These are phyloP conservation scores for Lichtheimia ornata DNA, from an alignment of 371 early-diverging fungal species.

Conservation along the genomic window DNA sequence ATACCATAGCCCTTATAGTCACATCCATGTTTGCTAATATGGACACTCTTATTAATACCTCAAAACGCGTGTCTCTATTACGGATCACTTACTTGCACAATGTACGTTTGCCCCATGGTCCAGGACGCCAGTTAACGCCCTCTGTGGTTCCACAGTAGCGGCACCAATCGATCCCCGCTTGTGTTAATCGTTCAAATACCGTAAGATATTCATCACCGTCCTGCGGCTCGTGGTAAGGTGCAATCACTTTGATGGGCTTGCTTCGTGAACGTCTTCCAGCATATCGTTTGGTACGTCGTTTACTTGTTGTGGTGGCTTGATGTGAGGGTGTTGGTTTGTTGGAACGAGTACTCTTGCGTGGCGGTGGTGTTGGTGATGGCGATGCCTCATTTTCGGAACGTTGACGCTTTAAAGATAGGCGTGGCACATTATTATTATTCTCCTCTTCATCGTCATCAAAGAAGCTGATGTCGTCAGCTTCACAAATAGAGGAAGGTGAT, in stretches of 20 bases:
- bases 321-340: neutral
- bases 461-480: too few relatives aligned
- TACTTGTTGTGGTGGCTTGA: conserved; percentile 4
- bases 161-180: conserved; percentile 65
- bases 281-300: conserved; percentile 13
- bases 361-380: neutral
- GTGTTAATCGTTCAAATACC: conserved; percentile 46
- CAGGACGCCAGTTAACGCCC: conserved; percentile 76
- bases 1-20: conserved; percentile 47
- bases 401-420: neutral
- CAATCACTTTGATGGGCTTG: neutral
- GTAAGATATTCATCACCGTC: conserved; percentile 9
- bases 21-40: conserved; percentile 43
- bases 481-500: too few relatives aligned
- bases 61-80: neutral
- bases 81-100: conserved; percentile 64
- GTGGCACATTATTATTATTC: too few relatives aligned
- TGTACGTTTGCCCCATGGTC: conserved; percentile 79
- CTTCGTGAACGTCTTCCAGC: conserved; percentile 5
- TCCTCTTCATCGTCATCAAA: too few relatives aligned
- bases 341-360: neutral
- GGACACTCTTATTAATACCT: neutral
- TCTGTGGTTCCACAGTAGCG: conserved; percentile 79
- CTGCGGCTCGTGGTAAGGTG: neutral
- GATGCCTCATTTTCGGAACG: neutral